Evolutionary conservation across 73 alveolate genomes (phyloP).

Genomic region (Symbiodinium natans): DNA sequence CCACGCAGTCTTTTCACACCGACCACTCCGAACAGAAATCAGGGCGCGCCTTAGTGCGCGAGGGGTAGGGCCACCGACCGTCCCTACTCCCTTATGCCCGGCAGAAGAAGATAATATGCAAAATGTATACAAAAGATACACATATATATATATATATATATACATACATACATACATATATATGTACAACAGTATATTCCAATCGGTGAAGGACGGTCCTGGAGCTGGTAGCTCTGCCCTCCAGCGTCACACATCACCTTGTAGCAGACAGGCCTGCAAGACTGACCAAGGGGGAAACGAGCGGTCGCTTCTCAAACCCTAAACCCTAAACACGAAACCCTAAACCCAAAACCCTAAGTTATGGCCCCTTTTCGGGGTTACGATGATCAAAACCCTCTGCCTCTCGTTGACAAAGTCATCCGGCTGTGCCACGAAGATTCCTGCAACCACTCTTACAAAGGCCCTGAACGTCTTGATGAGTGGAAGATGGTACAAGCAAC

Average conservation of each 20-base stretch:
- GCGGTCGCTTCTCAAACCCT: neutral
- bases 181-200: neutral
- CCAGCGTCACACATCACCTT: conserved; percentile 25
- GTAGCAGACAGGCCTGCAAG: conserved; percentile 81
- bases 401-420: conserved; percentile 13
- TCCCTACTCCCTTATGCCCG: too few relatives aligned
- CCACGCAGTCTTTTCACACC: too few relatives aligned
- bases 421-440: conserved; percentile 6
- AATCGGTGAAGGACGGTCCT: neutral
- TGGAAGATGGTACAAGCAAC: too few relatives aligned
- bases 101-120: too few relatives aligned
- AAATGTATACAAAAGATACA: too few relatives aligned
- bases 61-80: too few relatives aligned
- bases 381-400: neutral
- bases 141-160: too few relatives aligned
- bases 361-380: too few relatives aligned
- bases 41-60: too few relatives aligned
- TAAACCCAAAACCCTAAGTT: too few relatives aligned
- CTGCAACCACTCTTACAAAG: neutral
- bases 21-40: too few relatives aligned
- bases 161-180: neutral
- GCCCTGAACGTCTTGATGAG: neutral
- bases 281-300: neutral
- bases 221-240: conserved; percentile 30
- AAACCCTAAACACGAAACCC: too few relatives aligned